Percentiles rank a stretch among this genome's conserved stretches.
phyloP scores from a whole-genome alignment of 352 stramenopile genomes.

The Poterioochromonas sp. region DNA sequence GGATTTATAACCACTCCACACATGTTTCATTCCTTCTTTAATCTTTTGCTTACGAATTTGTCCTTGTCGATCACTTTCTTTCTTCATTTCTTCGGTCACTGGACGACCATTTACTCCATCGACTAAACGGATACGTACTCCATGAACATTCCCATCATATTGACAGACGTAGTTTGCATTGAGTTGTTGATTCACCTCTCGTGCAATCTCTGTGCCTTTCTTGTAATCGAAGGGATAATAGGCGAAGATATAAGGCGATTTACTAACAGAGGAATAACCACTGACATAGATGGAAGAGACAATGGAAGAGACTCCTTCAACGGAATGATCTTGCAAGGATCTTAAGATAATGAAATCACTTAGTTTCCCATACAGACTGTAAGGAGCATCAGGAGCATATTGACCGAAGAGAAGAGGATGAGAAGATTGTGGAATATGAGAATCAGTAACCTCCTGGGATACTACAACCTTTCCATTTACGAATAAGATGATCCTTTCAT shows the following conservation, averaged over 20 bases:
- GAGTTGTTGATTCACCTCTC: not conserved
- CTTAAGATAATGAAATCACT: not conserved
- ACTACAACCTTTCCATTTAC: slow-evolving; percentile 8
- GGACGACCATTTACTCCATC: not conserved
- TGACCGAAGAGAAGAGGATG: not conserved
- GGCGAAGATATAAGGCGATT: not conserved
- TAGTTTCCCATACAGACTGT: slow-evolving; percentile 12
- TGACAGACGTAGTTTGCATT: not conserved
- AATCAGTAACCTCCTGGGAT: not conserved
- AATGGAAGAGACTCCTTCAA: not conserved
- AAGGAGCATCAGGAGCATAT: slow-evolving; percentile 24
- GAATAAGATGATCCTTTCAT: not conserved
- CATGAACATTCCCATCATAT: slow-evolving; percentile 16
- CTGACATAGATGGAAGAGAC: not conserved
- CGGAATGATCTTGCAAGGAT: not conserved
- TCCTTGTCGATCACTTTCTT: slow-evolving; percentile 36
- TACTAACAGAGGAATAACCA: too few relatives aligned
- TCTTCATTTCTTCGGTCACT: slow-evolving; percentile 11
- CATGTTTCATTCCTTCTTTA: slow-evolving; percentile 58
- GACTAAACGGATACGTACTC: slow-evolving; percentile 24
- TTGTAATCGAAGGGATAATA: not conserved
- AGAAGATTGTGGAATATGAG: not conserved
- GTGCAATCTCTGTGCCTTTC: not conserved
- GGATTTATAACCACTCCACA: slow-evolving; percentile 77
- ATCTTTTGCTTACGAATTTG: slow-evolving; percentile 45